A percentile compares a stretch with the other conserved stretches of the same genome.
Evolutionary conservation across 495 filamentous ascomycete genomes (phyloP).

Genomic region (Talaromyces borbonicus): DNA sequence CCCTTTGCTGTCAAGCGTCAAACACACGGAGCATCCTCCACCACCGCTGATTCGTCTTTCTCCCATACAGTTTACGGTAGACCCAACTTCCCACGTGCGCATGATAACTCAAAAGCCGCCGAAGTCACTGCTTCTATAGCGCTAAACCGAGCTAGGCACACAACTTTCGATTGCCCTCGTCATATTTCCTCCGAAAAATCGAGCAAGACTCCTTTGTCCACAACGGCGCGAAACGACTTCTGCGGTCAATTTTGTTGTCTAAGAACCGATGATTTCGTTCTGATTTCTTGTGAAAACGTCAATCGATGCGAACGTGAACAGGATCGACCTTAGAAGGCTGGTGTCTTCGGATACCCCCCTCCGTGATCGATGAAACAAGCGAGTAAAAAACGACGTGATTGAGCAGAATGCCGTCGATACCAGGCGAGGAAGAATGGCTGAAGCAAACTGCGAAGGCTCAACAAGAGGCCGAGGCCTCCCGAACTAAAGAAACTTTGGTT

Average conservation of each 20-base stretch:
- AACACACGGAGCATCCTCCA: too few relatives aligned
- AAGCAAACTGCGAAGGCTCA: conserved; percentile 1
- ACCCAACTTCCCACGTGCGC: not conserved
- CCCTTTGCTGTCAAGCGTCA: too few relatives aligned
- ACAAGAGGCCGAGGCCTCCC: not conserved
- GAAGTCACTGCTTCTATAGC: not conserved
- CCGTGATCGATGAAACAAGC: not conserved
- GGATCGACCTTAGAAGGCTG: not conserved
- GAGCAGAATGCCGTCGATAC: conserved; percentile 4
- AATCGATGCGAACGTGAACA: not conserved
- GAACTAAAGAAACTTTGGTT: not conserved
- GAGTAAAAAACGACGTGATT: not conserved
- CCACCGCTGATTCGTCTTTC: too few relatives aligned
- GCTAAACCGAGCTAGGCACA: not conserved
- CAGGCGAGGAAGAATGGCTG: conserved; percentile 7
- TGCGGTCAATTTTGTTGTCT: too few relatives aligned
- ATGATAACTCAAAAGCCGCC: not conserved
- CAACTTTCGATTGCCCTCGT: not conserved
- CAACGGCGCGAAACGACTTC: too few relatives aligned
- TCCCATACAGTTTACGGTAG: too few relatives aligned
- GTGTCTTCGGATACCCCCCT: conserved; percentile 2
- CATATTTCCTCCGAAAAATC: not conserved
- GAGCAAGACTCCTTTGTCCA: too few relatives aligned
- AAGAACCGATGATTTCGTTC: not conserved
- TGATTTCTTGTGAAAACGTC: not conserved